Percentiles rank a stretch among this genome's conserved stretches.
Conservation (phyloP, 2,329 filamentous ascomycete genomes). For the Calonectria multiphialidica region DNA sequence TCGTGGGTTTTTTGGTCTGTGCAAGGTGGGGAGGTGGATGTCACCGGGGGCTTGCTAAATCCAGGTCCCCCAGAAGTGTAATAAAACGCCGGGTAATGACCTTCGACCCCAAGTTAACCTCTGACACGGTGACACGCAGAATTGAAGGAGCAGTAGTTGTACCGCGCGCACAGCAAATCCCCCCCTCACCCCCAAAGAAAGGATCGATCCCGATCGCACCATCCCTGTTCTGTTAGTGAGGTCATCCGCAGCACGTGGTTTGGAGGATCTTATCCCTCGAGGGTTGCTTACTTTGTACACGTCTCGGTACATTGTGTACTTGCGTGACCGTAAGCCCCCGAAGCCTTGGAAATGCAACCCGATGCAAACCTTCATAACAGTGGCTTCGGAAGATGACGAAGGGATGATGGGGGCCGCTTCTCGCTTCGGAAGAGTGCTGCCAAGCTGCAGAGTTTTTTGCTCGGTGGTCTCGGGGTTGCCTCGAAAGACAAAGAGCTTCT, state of each 20-base stretch:
- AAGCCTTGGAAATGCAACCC: background rate
- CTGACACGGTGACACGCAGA: slow-evolving; percentile 9
- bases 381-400: slow-evolving; percentile 34
- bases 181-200: background rate
- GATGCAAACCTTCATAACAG: background rate
- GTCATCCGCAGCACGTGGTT: slow-evolving; percentile 23
- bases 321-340: slow-evolving; percentile 8
- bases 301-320: background rate
- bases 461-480: slow-evolving; percentile 26
- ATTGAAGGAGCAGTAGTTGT: slow-evolving; percentile 1
- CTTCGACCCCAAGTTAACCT: background rate
- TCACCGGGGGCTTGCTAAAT: slow-evolving; percentile 13
- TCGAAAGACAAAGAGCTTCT: background rate
- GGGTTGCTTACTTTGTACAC: background rate
- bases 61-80: slow-evolving; percentile 1
- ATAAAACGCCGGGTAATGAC: background rate
- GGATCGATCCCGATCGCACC: slow-evolving; percentile 4
- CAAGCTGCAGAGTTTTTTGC: slow-evolving; percentile 9
- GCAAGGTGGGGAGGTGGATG: slow-evolving; percentile 1
- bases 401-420: slow-evolving; percentile 32
- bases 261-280: background rate
- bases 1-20: background rate
- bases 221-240: slow-evolving; percentile 19
- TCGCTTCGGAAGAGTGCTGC: slow-evolving; percentile 30
- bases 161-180: background rate